Evolutionary conservation across 805 yeast species (phyloP).

Genomic region (Metschnikowia kofuensis): DNA sequence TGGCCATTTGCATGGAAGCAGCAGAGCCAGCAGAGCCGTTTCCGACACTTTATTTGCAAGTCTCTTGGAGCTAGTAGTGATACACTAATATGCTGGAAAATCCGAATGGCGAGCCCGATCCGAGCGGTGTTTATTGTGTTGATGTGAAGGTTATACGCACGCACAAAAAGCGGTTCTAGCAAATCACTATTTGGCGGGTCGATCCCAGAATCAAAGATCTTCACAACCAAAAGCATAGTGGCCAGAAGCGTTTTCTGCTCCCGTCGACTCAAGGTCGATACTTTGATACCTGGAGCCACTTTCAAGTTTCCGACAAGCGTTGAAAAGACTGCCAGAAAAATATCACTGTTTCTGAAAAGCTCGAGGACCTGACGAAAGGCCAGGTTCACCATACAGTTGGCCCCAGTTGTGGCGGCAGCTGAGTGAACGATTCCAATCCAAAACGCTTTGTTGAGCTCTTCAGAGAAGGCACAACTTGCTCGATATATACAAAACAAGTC

Average conservation of each 20-base stretch:
- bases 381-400: slow-evolving; percentile 41
- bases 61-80: background rate
- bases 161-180: slow-evolving; percentile 38
- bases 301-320: slow-evolving; percentile 21
- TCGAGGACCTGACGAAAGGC: slow-evolving; percentile 33
- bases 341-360: background rate
- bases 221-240: slow-evolving; percentile 30
- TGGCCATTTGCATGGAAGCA: slow-evolving; percentile 28
- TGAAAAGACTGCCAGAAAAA: slow-evolving; percentile 1
- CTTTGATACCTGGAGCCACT: slow-evolving; percentile 11
- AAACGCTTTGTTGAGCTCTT: slow-evolving; percentile 24
- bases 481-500: slow-evolving; percentile 22
- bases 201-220: slow-evolving; percentile 39
- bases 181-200: slow-evolving; percentile 28
- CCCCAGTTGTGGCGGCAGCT: slow-evolving; percentile 55
- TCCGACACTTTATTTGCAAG: slow-evolving; percentile 13
- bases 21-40: slow-evolving; percentile 25
- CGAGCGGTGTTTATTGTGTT: slow-evolving; percentile 41
- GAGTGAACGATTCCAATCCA: slow-evolving; percentile 56
- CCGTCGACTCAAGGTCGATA: slow-evolving; percentile 14
- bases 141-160: slow-evolving; percentile 56
- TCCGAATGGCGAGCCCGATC: slow-evolving; percentile 36
- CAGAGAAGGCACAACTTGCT: background rate
- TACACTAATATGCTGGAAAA: slow-evolving; percentile 41
- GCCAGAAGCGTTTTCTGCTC: slow-evolving; percentile 22